Base-by-base conservation (phyloP, 2,329 filamentous ascomycete species). In the Calonectria ilicicola region DNA sequence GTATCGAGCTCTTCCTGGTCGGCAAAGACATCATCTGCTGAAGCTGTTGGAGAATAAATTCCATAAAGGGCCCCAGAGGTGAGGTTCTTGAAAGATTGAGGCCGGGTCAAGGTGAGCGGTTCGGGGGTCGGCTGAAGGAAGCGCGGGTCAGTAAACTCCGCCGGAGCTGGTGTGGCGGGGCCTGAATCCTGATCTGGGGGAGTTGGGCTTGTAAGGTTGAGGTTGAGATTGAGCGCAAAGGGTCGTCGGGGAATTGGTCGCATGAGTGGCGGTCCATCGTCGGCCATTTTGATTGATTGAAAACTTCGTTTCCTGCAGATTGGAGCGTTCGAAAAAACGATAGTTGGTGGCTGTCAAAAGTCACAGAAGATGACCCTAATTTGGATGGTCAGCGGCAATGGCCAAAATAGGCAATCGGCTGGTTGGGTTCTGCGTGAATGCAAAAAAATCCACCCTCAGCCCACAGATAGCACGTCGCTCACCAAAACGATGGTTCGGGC, bases 51-150 rank as follows among this genome's bases (percentile, higher is more conserved):
- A 14, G 92, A 92, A 86, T 98, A 99, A 80, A 99, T 99, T 67
- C 97, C 96, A 77, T 93, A 94, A 6, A 99, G 90, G 0, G 97
- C 98, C 2, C 95, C 96, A 12, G 94, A 93, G 5, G 95, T 98
- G 72, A 99, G 89, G 82, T 98, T 98, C 80, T 95, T 87, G 70
- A 95, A 90, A 12, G 95, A 98, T 76, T 93, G 91, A 27, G 93
- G 94, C 71, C 94, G 91, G 80, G 90, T 93, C 76, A 91, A 89
- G 85, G 60, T 79, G 46, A 38, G 63, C 47, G 79, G 77, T 35
- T 82, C 80, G 53, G 81, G 76, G 5, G 79, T 88, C 74, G 86
- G 88, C 75, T 84, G 86, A 26, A 82, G 69, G 67, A 81, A 78
- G 32, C 77, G 72, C 67, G 86, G 84, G 72, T 79, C 83, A 21